These are phyloP conservation scores for Albugo candida DNA, from an alignment of 352 stramenopile genomes.

Conservation along the genomic window DNA sequence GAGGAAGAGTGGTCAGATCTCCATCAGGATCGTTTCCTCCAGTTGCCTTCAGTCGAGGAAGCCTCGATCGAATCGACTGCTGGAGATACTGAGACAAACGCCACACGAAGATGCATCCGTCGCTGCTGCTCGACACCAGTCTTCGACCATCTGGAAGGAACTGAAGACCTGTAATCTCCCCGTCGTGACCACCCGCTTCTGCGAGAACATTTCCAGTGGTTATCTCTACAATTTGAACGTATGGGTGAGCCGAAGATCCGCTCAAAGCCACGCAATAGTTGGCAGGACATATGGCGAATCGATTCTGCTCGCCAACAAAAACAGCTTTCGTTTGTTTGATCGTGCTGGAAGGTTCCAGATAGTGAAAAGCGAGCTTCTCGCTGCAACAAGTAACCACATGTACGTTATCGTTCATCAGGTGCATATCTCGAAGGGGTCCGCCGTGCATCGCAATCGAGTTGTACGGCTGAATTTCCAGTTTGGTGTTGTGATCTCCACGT, in stretches of 20 bases:
- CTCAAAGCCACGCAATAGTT: constrained; percentile 63
- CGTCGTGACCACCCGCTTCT: constrained; percentile 61
- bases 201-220: constrained; percentile 52
- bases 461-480: constrained; percentile 4
- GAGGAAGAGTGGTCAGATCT: neutral
- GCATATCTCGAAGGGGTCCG: constrained; percentile 65
- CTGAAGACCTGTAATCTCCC: constrained; percentile 58
- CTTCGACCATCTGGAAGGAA: constrained; percentile 77
- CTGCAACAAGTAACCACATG: constrained; percentile 47
- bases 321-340: constrained; percentile 42
- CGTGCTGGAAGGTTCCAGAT: constrained; percentile 13
- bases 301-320: constrained; percentile 50
- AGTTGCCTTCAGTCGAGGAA: constrained; percentile 8
- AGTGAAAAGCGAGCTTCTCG: constrained; percentile 65
- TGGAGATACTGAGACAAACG: constrained; percentile 58
- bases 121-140: constrained; percentile 61
- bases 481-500: constrained; percentile 13
- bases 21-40: no score
- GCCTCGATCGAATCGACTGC: constrained; percentile 27
- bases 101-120: constrained; percentile 82
- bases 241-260: constrained; percentile 63
- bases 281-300: constrained; percentile 37
- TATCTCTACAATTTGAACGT: constrained; percentile 73
- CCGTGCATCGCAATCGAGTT: constrained; percentile 27
- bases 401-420: constrained; percentile 49